These are phyloP conservation scores for Lineolata rhizophorae DNA, from an alignment of 495 filamentous ascomycete genomes.

Conservation along the genomic window DNA sequence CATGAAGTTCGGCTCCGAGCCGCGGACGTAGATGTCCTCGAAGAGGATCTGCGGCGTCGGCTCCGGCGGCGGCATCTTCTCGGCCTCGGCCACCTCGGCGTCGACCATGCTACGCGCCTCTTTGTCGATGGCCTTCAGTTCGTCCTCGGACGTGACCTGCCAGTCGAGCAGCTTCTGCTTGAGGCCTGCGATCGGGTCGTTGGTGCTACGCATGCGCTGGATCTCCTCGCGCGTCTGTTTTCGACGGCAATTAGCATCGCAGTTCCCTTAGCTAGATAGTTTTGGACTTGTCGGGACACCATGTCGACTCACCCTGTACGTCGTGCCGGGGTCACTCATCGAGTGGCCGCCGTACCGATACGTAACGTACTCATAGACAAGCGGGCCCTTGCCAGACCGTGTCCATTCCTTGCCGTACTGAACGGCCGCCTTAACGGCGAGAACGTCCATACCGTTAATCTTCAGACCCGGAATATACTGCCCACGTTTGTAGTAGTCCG, in stretches of 20 bases:
- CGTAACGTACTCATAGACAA: slow-evolving; percentile 96
- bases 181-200: slow-evolving; percentile 93
- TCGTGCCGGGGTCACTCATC: slow-evolving; percentile 98
- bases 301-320: slow-evolving; percentile 41
- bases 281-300: background rate
- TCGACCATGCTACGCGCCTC: slow-evolving; percentile 65
- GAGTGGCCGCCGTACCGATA: slow-evolving; percentile 98
- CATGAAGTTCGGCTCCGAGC: slow-evolving; percentile 77
- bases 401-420: slow-evolving; percentile 78
- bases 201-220: slow-evolving; percentile 94
- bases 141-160: slow-evolving; percentile 80
- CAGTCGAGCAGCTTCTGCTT: slow-evolving; percentile 97
- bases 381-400: slow-evolving; percentile 57
- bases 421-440: slow-evolving; percentile 91
- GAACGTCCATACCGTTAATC: slow-evolving; percentile 98
- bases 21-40: slow-evolving; percentile 93
- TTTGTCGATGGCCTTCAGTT: slow-evolving; percentile 91
- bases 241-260: slow-evolving; percentile 1
- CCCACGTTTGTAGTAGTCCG: slow-evolving; percentile 99
- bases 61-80: slow-evolving; percentile 66
- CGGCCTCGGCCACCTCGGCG: slow-evolving; percentile 73
- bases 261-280: background rate
- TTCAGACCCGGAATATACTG: slow-evolving; percentile 99
- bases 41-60: slow-evolving; percentile 56
- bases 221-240: slow-evolving; percentile 77